Conservation (phyloP, 495 filamentous ascomycete genomes). For the Neurospora sp. region DNA sequence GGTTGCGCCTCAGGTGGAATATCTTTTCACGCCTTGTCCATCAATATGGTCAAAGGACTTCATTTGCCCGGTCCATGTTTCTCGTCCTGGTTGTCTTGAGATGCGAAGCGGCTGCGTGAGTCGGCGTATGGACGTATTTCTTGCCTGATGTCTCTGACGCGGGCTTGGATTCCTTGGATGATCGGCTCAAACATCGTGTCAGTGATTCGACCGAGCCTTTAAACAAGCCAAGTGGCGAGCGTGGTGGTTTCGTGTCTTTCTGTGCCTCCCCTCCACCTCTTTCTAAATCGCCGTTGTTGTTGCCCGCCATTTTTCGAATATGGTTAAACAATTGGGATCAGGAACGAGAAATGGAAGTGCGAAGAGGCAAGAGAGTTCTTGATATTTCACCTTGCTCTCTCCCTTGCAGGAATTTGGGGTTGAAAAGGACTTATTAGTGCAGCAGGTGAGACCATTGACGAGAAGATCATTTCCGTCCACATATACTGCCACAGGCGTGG, state of each 20-base stretch:
- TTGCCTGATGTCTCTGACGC: conserved; percentile 4
- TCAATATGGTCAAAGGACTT: conserved; percentile 15
- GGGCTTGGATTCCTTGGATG: neutral
- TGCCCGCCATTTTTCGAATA: conserved; percentile 1
- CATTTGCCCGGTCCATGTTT: conserved; percentile 27
- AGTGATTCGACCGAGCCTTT: conserved; percentile 6
- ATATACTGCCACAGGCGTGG: neutral
- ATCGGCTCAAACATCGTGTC: conserved; percentile 1
- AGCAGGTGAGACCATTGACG: neutral
- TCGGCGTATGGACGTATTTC: conserved; percentile 28
- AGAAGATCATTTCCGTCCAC: neutral
- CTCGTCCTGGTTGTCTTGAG: conserved; percentile 30
- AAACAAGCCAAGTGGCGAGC: conserved; percentile 13
- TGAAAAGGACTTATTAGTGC: neutral
- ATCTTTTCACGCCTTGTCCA: neutral
- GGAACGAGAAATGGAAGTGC: neutral
- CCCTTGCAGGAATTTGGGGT: neutral
- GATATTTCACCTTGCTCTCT: neutral
- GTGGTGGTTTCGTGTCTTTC: neutral
- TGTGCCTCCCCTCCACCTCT: neutral
- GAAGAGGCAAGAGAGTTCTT: neutral
- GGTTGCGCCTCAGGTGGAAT: neutral
- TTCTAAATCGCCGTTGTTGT: conserved; percentile 2
- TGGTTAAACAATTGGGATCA: neutral
- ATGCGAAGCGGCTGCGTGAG: conserved; percentile 32